phyloP scores from a whole-genome alignment of 176 grass and related monocot genomes.

The Cenchrus purpureus region DNA sequence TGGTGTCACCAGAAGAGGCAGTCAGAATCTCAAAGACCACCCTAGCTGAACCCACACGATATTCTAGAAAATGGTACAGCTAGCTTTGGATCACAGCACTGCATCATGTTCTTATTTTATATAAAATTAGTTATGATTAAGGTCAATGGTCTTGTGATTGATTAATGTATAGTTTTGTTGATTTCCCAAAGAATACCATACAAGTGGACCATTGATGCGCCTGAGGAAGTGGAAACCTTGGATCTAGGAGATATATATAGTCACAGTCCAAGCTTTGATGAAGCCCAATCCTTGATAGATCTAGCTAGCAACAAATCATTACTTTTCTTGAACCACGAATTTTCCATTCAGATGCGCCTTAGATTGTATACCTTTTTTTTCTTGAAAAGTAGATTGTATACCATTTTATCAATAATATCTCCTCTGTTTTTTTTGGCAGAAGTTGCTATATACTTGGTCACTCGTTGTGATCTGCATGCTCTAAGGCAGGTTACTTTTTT shows the following conservation, averaged over 20 bases:
- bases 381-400: slow-evolving; percentile 3
- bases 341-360: not conserved
- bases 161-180: slow-evolving; percentile 33
- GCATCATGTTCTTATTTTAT: slow-evolving; percentile 21
- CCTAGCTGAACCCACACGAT: slow-evolving; percentile 30
- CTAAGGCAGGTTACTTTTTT: not conserved
- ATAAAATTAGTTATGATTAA: slow-evolving; percentile 48
- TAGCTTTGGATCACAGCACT: slow-evolving; percentile 52
- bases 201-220: slow-evolving; percentile 29
- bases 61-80: slow-evolving; percentile 39
- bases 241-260: slow-evolving; percentile 53
- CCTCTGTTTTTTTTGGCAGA: not conserved
- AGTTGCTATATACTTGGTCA: not conserved
- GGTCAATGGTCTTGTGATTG: slow-evolving; percentile 56
- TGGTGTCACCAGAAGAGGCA: slow-evolving; percentile 31
- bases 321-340: slow-evolving; percentile 5
- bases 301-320: slow-evolving; percentile 22
- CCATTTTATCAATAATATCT: not conserved
- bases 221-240: slow-evolving; percentile 45
- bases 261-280: slow-evolving; percentile 49
- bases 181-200: slow-evolving; percentile 31
- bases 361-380: slow-evolving; percentile 12
- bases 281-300: slow-evolving; percentile 42
- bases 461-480: not conserved
- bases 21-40: slow-evolving; percentile 45